Evolutionary conservation across 2,329 filamentous ascomycete species (phyloP), one percentile per base, ranked within the genome.

Genomic region (Stemphylium lycopersici): DNA sequence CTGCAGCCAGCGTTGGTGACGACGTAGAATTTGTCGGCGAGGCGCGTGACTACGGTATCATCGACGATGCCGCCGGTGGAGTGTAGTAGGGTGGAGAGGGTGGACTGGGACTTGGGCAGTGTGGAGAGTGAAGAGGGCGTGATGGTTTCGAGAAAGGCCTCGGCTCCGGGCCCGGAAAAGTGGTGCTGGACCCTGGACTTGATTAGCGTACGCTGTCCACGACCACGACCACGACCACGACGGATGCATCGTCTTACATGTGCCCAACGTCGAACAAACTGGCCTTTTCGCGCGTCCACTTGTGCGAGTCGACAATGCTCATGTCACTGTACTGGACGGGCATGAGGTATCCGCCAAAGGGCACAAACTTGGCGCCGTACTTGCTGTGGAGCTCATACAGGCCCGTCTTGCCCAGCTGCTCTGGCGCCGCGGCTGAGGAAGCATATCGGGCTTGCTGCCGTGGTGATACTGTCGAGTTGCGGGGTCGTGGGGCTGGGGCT

Each of bases 181-280:
- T 87, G 84, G 76, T 96, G 92, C 79, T 96, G 93, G 48, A 88
- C 84, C 84, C 83, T 86, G 62, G 3, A 54, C 22, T 7, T 53
- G 51, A 38, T 58, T 20, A 61, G 51, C 29, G 1, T 18, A 29
- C 20, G 13, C 4, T 26, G 13, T 18, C 13, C 7, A 24, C 12
- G 3, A 26, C 18, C 13, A 36, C 42, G 10, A 45, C 29, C 16
- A 34, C 10, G 20, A 15, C n/a, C 8, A 16, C 5, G 2, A 8
- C 31, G 29, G 12, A n/a, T 42, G 13, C 4, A 40, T 15, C 4
- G 38, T 15, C 77, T 59, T 89, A 92, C 93, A 98, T 98, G 79
- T 98, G 95, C 74, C 89, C 89, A 49, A 98, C 95, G 76, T 99
- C 95, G 72, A 99, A 99, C 61, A 99, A 80, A 61, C 92, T 96